phyloP scores from a whole-genome alignment of 2,329 filamentous ascomycete genomes.

The Sclerotinia trifoliorum region DNA sequence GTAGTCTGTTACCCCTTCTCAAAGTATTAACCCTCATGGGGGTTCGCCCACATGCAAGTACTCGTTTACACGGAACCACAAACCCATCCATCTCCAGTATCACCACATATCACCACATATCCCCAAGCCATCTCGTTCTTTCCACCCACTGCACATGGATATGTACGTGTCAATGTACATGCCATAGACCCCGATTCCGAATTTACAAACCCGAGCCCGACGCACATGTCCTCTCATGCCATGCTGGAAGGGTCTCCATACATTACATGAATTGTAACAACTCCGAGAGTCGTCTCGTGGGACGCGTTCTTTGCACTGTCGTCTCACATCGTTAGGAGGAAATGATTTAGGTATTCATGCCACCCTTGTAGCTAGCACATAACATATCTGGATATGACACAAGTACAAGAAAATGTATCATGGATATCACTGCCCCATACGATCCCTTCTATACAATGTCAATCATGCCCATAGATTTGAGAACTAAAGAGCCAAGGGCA shows the following conservation, averaged over 20 bases:
- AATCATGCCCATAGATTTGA: not conserved
- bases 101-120: not conserved
- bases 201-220: slow-evolving; percentile 4
- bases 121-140: too few relatives aligned
- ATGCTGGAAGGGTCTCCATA: slow-evolving; percentile 8
- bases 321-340: not conserved
- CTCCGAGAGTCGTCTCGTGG: not conserved
- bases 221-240: not conserved
- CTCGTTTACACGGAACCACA: not conserved
- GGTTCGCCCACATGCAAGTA: not conserved
- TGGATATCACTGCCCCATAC: not conserved
- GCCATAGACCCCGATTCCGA: slow-evolving; percentile 10
- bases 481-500: too few relatives aligned
- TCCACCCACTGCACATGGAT: not conserved
- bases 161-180: not conserved
- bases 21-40: too few relatives aligned
- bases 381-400: not conserved
- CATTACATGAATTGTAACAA: not conserved
- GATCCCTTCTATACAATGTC: not conserved
- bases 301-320: not conserved
- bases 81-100: not conserved
- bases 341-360: not conserved
- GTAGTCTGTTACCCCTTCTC: too few relatives aligned
- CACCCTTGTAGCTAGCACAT: not conserved
- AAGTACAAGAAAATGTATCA: not conserved